phyloP scores from a whole-genome alignment of 768 basidiomycete species.

The Dentipellis fragilis region DNA sequence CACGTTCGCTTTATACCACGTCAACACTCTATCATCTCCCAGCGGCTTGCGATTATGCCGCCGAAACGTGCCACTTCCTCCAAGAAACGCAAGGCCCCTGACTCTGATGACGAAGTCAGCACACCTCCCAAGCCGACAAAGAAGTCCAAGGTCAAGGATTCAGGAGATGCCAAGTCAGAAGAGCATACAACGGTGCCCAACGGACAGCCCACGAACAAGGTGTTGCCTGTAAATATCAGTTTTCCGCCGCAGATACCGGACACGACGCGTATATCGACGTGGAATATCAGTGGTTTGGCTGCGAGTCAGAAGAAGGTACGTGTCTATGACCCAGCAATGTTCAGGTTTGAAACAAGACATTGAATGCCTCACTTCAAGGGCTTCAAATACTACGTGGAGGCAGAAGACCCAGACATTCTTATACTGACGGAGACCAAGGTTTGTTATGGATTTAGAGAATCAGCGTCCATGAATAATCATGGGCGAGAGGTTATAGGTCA shows the following conservation, averaged over 20 bases:
- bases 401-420: slow-evolving; percentile 79
- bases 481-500: slow-evolving; percentile 39
- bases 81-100: slow-evolving; percentile 6
- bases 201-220: slow-evolving; percentile 65
- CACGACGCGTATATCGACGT: slow-evolving; percentile 49
- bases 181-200: slow-evolving; percentile 23
- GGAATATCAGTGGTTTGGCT: slow-evolving; percentile 76
- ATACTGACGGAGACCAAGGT: slow-evolving; percentile 85
- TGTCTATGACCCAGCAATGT: background rate
- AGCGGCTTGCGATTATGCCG: slow-evolving; percentile 1
- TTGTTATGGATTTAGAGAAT: background rate
- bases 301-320: slow-evolving; percentile 70
- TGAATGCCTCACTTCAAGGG: slow-evolving; percentile 33
- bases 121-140: background rate
- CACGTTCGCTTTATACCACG: background rate
- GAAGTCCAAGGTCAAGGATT: slow-evolving; percentile 5
- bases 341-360: background rate
- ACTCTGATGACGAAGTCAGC: slow-evolving; percentile 1
- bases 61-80: slow-evolving; percentile 6
- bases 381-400: slow-evolving; percentile 73
- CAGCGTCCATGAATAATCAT: background rate
- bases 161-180: background rate
- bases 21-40: background rate
- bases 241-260: slow-evolving; percentile 42
- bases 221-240: slow-evolving; percentile 48